phyloP scores from a whole-genome alignment of 1,284 basidiomycete species.

The Irpex sp. region DNA sequence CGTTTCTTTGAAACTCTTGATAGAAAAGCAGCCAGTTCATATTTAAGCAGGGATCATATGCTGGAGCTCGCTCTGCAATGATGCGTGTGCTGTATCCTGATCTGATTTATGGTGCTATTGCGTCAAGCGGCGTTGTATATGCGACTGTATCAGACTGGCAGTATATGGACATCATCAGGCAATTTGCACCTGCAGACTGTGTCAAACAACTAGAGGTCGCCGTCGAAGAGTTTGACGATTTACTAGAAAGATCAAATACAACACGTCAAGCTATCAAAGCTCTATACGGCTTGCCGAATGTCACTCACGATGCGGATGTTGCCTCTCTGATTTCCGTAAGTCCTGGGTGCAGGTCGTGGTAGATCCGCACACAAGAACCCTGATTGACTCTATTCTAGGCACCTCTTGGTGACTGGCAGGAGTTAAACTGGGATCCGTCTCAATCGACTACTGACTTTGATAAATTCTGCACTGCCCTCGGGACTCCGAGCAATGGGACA shows the following conservation, averaged over 20 bases:
- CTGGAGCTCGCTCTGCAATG: conserved; percentile 92
- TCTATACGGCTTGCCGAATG: conserved; percentile 73
- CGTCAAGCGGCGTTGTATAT: conserved; percentile 84
- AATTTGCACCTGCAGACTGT: conserved; percentile 76
- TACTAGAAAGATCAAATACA: conserved; percentile 50
- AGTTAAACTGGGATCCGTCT: conserved; percentile 79
- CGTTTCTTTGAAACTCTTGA: conserved; percentile 15
- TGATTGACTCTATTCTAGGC: conserved; percentile 25
- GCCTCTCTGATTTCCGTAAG: conserved; percentile 66
- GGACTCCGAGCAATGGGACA: conserved; percentile 37
- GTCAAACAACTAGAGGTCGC: conserved; percentile 72
- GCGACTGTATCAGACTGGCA: conserved; percentile 79
- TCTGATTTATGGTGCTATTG: conserved; percentile 90
- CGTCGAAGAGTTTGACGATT: conserved; percentile 66
- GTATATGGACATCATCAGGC: conserved; percentile 88
- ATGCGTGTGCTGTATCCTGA: conserved; percentile 90
- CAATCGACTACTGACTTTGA: conserved; percentile 68
- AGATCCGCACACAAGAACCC: too few relatives aligned
- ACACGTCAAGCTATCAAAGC: conserved; percentile 62
- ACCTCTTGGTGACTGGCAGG: conserved; percentile 61
- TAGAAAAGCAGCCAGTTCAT: background rate
- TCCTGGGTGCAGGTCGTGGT: conserved; percentile 15
- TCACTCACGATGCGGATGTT: conserved; percentile 83
- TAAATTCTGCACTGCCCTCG: conserved; percentile 73
- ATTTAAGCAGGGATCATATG: conserved; percentile 78